Base-by-base conservation (phyloP, 2,329 filamentous ascomycete genomes). In the Pseudopithomyces chartarum region DNA sequence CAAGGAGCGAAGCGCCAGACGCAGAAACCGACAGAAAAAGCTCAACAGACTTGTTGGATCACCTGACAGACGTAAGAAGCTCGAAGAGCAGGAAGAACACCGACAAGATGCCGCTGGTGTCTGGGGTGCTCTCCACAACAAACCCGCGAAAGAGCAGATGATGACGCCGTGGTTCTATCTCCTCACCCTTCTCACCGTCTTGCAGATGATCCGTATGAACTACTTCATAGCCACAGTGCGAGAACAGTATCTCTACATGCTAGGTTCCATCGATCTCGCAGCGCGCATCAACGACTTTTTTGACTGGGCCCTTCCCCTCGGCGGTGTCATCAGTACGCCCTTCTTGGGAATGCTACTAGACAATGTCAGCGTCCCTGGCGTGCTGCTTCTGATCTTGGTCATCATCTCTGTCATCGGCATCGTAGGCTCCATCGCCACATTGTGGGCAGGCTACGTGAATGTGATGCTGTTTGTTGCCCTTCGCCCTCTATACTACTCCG, bases 161-260 rank as follows among this genome's bases (percentile, higher is more conserved):
- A 74, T 80, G 13, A 91, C 89, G 5, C 89, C 88, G 0, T 96
- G 91, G 91, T 96, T 94, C 71, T 80, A 91, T 33, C 82, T 96
- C 36, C 90, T 96, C 66, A 90, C 90, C 5, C 76, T 92, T 19
- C 94, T 96, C 73, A 96, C 91, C 2, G 75, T 83, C 43, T 59
- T 84, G 26, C 81, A 84, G 71, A 85, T 83, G 79, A 61, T 75
- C 10, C 64, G 70, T 17, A 96, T 96, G 82, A 96, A 96, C 78
- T 96, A 92, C 79, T 96, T 96, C 72, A 91, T 97, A 52, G 91
- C 92, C 3, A 96, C 92, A 2, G 88, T 97, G 61, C 84, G 89
- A 2, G 84, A 88, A 2, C 92, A 97, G 74, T 96, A 96, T 76
- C 83, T 86, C 46, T 88, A 87, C 67, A 84, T 97, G 47, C 84